These are phyloP conservation scores for Ogataea methanolica DNA, from an alignment of 805 yeast species.

Conservation along the genomic window DNA sequence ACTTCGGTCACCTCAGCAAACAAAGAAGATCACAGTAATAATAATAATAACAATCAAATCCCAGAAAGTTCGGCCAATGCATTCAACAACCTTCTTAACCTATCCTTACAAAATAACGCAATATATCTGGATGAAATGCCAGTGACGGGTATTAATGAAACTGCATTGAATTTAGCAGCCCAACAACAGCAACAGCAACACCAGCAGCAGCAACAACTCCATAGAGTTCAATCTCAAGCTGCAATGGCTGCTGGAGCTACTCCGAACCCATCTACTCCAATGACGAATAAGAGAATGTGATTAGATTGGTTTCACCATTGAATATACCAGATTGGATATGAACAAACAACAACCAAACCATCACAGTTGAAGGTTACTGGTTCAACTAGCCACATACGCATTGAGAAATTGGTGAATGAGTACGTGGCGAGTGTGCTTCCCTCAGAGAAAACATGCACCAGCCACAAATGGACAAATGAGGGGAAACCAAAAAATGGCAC, in stretches of 20 bases:
- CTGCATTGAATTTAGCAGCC: conserved; percentile 9
- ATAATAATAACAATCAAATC: conserved; percentile 2
- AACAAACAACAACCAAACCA: not conserved
- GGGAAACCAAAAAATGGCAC: no score
- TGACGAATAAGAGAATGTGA: no score
- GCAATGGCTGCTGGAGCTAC: no score
- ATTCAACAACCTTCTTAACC: conserved; percentile 24
- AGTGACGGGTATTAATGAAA: conserved; percentile 15
- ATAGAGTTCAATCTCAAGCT: not conserved
- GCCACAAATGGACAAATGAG: no score
- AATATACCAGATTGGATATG: no score
- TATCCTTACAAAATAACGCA: conserved; percentile 24
- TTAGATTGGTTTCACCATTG: no score
- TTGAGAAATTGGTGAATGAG: no score
- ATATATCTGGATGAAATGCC: conserved; percentile 23
- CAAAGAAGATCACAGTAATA: not conserved
- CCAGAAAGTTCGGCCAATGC: conserved; percentile 25
- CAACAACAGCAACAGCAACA: conserved; percentile 1
- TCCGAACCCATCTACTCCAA: no score
- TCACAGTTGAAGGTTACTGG: no score
- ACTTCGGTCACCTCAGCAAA: conserved; percentile 2
- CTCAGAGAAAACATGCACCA: no score
- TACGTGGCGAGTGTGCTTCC: no score
- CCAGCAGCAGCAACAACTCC: not conserved
- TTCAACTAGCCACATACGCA: no score